Evolutionary conservation across 2,329 filamentous ascomycete genomes (phyloP).

Genomic region (Orbilia oligospora): DNA sequence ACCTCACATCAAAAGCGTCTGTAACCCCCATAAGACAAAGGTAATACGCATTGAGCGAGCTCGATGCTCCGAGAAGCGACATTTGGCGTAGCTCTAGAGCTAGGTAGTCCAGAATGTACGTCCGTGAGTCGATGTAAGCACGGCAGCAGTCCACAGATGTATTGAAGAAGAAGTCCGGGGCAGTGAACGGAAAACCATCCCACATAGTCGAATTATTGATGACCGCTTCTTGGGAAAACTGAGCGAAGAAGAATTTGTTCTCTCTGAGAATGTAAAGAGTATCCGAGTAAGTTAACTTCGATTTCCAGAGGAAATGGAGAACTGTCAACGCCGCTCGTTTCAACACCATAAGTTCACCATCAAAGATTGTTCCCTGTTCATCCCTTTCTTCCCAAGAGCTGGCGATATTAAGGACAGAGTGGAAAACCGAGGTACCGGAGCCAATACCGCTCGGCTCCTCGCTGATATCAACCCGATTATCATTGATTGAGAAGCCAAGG

Average conservation of each 20-base stretch:
- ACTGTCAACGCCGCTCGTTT: conserved; percentile 71
- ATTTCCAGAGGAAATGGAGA: conserved; percentile 85
- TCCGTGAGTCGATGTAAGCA: conserved; percentile 83
- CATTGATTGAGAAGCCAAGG: conserved; percentile 83
- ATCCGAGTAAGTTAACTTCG: conserved; percentile 80
- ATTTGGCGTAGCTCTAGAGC: conserved; percentile 81
- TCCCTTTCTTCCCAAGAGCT: conserved; percentile 68
- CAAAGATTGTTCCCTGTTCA: conserved; percentile 61
- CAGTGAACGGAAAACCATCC: conserved; percentile 77
- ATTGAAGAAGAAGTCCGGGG: conserved; percentile 62
- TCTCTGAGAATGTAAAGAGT: conserved; percentile 84
- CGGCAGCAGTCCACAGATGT: conserved; percentile 78
- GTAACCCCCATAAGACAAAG: conserved; percentile 54
- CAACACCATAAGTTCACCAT: conserved; percentile 62
- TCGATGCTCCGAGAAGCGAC: conserved; percentile 63
- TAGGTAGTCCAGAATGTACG: conserved; percentile 85
- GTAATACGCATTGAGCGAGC: conserved; percentile 68
- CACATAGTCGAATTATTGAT: conserved; percentile 79
- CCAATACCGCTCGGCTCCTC: conserved; percentile 78
- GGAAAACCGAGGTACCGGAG: conserved; percentile 82
- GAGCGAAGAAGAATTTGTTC: conserved; percentile 83
- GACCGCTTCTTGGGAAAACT: conserved; percentile 80
- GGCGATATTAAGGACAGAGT: conserved; percentile 81
- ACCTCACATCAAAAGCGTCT: conserved; percentile 48
- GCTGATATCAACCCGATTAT: conserved; percentile 71